Conservation (phyloP, 2,329 filamentous ascomycete species). For the Neonectria sp. region DNA sequence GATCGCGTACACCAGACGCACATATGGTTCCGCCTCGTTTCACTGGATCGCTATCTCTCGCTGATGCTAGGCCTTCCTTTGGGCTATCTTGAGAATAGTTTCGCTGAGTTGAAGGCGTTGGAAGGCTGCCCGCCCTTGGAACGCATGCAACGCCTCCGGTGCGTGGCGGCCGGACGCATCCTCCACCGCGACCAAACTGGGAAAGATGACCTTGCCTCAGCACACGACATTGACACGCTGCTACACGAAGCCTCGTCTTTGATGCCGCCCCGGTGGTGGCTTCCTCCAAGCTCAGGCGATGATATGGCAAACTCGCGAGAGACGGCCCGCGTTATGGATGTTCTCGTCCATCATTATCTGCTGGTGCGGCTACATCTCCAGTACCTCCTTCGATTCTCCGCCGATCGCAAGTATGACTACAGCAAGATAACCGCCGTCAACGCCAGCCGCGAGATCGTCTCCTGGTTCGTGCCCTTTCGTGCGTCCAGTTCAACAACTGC, state of each 20-base stretch:
- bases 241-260: slow-evolving; percentile 58
- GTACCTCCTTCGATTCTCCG: slow-evolving; percentile 61
- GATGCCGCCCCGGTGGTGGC: slow-evolving; percentile 27
- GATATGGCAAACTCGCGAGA: slow-evolving; percentile 45
- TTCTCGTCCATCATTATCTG: slow-evolving; percentile 66
- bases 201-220: slow-evolving; percentile 46
- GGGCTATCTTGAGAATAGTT: slow-evolving; percentile 56
- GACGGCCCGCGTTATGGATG: slow-evolving; percentile 55
- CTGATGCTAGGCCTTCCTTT: slow-evolving; percentile 63
- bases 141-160: slow-evolving; percentile 61
- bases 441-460: slow-evolving; percentile 65
- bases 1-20: slow-evolving; percentile 49
- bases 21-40: slow-evolving; percentile 63
- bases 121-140: slow-evolving; percentile 56
- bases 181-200: slow-evolving; percentile 60
- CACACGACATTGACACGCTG: slow-evolving; percentile 62
- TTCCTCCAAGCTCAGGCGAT: slow-evolving; percentile 11
- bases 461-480: slow-evolving; percentile 62
- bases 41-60: slow-evolving; percentile 63
- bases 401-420: slow-evolving; percentile 58
- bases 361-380: slow-evolving; percentile 69
- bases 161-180: slow-evolving; percentile 59
- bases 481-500: slow-evolving; percentile 55
- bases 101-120: slow-evolving; percentile 49
- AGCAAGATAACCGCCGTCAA: slow-evolving; percentile 61